A percentile compares a stretch with the other conserved stretches of the same genome.
Evolutionary conservation across 2,329 filamentous ascomycete genomes (phyloP).

Genomic region (Colletotrichum musicola): DNA sequence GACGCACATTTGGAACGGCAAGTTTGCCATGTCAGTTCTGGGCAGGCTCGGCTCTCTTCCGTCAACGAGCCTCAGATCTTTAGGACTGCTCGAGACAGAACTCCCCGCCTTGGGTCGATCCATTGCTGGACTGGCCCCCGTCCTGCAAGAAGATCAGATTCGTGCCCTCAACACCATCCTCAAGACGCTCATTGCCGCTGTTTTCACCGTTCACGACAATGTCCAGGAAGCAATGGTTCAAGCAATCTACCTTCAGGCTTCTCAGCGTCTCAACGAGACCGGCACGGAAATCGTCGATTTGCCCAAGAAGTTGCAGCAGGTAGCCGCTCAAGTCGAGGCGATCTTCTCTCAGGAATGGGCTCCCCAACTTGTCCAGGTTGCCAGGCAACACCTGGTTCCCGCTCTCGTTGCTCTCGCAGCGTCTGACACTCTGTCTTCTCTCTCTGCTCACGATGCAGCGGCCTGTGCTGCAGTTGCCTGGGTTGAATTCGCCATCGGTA

Average conservation of each 20-base stretch:
- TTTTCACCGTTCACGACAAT: conserved; percentile 55
- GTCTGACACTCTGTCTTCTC: conserved; percentile 42
- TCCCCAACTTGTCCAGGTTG: conserved; percentile 53
- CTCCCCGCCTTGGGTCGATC: conserved; percentile 71
- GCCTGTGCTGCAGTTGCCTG: conserved; percentile 67
- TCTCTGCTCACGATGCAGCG: conserved; percentile 1
- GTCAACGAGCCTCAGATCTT: conserved; percentile 68
- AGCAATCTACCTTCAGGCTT: conserved; percentile 13
- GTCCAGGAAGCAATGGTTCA: conserved; percentile 13
- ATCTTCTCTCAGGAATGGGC: conserved; percentile 54
- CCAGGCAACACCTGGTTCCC: conserved; percentile 59
- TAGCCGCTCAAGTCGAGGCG: conserved; percentile 33
- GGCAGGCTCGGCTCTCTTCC: conserved; percentile 64
- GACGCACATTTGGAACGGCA: conserved; percentile 53
- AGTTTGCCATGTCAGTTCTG: conserved; percentile 61
- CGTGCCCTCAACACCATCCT: conserved; percentile 62
- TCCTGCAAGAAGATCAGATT: conserved; percentile 64
- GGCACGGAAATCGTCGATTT: background rate
- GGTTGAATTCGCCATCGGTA: conserved; percentile 80
- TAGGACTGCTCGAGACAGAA: conserved; percentile 75
- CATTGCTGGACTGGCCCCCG: conserved; percentile 61
- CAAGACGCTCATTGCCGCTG: conserved; percentile 57
- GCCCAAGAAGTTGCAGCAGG: conserved; percentile 11
- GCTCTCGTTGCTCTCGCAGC: conserved; percentile 59
- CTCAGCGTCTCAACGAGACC: background rate